phyloP scores from a whole-genome alignment of 1,284 basidiomycete genomes.

The Trametes sp. region DNA sequence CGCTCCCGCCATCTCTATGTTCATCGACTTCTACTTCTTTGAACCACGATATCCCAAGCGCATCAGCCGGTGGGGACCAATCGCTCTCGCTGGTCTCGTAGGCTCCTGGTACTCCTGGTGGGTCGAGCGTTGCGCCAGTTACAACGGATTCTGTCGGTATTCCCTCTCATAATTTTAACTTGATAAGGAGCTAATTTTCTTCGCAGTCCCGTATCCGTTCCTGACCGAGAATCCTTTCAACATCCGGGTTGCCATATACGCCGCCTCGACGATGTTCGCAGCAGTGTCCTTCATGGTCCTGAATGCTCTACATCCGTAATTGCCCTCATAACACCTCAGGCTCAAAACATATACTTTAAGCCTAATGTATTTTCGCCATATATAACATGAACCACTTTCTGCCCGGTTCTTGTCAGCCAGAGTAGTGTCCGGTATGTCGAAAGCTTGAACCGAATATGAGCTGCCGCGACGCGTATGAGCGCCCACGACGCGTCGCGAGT shows the following conservation, averaged over 20 bases:
- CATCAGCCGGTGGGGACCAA: conserved; percentile 53
- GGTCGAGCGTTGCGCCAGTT: conserved; percentile 72
- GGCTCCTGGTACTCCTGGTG: conserved; percentile 66
- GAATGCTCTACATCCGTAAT: conserved; percentile 52
- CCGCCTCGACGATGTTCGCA: conserved; percentile 57
- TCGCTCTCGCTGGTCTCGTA: conserved; percentile 51
- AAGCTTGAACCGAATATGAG: too few relatives aligned
- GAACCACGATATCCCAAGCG: conserved; percentile 65
- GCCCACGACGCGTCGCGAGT: conserved; percentile 20
- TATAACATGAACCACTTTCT: too few relatives aligned
- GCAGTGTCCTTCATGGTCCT: conserved; percentile 63
- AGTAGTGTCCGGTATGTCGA: too few relatives aligned
- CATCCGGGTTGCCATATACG: conserved; percentile 69
- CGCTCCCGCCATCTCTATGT: conserved; percentile 63
- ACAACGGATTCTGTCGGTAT: conserved; percentile 70
- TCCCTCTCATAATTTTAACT: neutral
- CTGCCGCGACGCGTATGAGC: conserved; percentile 1
- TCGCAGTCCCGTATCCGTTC: conserved; percentile 83
- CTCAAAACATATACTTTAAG: neutral
- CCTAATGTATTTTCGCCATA: too few relatives aligned
- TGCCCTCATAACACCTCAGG: too few relatives aligned
- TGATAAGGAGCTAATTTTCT: too few relatives aligned
- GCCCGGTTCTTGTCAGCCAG: too few relatives aligned
- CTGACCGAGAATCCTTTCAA: conserved; percentile 64
- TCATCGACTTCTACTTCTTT: conserved; percentile 76